phyloP scores from a whole-genome alignment of 768 basidiomycete genomes.

The Leccinellum albellum region DNA sequence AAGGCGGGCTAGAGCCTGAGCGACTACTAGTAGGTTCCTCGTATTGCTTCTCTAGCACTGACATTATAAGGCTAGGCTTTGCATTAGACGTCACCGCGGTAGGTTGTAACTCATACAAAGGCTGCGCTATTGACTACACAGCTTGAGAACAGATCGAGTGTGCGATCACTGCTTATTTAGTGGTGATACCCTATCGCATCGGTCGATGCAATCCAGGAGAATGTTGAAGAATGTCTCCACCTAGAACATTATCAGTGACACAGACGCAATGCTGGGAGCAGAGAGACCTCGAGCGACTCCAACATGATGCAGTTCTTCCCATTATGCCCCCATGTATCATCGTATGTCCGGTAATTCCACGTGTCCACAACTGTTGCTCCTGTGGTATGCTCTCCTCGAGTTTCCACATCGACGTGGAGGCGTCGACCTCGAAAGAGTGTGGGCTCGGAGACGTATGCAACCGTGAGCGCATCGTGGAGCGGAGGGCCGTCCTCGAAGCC shows the following conservation, averaged over 20 bases:
- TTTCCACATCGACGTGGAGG: conserved; percentile 82
- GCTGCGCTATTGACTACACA: no score
- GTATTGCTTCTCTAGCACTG: no score
- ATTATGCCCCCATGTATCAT: conserved; percentile 64
- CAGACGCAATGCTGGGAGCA: not conserved
- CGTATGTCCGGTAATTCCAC: conserved; percentile 57
- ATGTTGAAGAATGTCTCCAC: conserved; percentile 62
- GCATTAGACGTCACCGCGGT: no score
- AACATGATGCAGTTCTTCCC: conserved; percentile 79
- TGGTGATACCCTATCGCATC: conserved; percentile 58
- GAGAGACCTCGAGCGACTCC: conserved; percentile 57
- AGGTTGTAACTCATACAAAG: no score
- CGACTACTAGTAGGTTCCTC: no score
- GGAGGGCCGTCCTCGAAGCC: conserved; percentile 86
- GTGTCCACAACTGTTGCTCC: conserved; percentile 84
- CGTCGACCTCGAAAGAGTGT: conserved; percentile 58
- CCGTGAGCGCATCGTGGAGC: conserved; percentile 79
- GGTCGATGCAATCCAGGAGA: conserved; percentile 55
- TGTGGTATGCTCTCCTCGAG: conserved; percentile 56
- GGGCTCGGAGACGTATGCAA: conserved; percentile 72
- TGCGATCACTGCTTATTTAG: conserved; percentile 42
- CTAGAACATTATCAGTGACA: conserved; percentile 34
- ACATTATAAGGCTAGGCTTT: no score
- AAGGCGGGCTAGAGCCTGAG: no score
- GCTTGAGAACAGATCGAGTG: no score